Base-by-base conservation (phyloP, 2,329 filamentous ascomycete genomes). In the Taxawa tesnikishii region DNA sequence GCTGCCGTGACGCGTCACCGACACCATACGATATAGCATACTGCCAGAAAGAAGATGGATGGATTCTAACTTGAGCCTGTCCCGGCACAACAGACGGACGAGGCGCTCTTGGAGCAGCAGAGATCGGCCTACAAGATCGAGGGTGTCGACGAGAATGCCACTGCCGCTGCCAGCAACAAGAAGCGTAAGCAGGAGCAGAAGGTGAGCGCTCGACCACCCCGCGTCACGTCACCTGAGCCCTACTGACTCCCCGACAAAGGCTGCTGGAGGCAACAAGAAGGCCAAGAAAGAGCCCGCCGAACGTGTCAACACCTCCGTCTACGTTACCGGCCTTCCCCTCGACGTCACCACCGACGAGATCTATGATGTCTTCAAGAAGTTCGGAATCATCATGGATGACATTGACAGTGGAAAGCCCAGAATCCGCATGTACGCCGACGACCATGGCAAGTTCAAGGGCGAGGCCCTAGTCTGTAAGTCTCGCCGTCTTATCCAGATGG, bases 341-440 rank as follows among this genome's bases (percentile, higher is more conserved):
- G 83, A 96, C 53, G 79, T 75, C 26, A 83, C 79, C 1, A 64
- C 79, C 26, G 73, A 81, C 17, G 90, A 98, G 60, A 75, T 98
- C 11, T 70, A 80, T 43, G 73, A 84, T 15, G 67, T 83, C 16
- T 98, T 98, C 62, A 83, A 78, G 29, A 88, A 83, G 54, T 92
- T 74, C 49, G 87, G 87, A 38, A 80, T 96, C 43, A 87, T 98
- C 42, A 84, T 88, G 29, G 87, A 96, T 57, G 83, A 93, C 57
- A 87, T 94, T 42, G 87, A 94, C 49, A 85, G 77, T 47, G 82
- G 83, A 35, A 73, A 76, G 28, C 83, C 84, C 27, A 79, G 90
- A 23, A 88, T 98, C 59, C 96, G 94, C 61, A 74, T 98, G 56
- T 98, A 98, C 59, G 74, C 67, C 13, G 78, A 94, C 51, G 74